A percentile compares a stretch with the other conserved stretches of the same genome.
Conservation (phyloP, 495 filamentous ascomycete genomes). For the Alectoria sarmentosa region DNA sequence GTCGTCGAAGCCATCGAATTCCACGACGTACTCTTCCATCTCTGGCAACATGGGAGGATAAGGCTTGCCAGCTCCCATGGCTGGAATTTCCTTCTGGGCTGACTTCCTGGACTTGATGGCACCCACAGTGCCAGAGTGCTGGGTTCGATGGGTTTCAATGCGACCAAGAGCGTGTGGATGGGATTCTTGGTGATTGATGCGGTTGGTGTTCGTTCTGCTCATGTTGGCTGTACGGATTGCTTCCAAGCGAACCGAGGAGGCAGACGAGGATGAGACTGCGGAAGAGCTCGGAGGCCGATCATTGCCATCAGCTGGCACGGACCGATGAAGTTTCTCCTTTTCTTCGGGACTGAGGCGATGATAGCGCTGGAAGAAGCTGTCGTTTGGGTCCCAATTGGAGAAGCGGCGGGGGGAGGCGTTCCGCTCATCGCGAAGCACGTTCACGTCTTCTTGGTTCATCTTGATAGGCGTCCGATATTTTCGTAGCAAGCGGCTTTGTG, state of each 20-base stretch:
- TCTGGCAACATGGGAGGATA: constrained; percentile 70
- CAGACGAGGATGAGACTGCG: not conserved
- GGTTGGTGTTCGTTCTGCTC: not conserved
- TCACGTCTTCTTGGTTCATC: not conserved
- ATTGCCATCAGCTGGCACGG: not conserved
- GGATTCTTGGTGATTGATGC: constrained; percentile 6
- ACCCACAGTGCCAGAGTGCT: constrained; percentile 72
- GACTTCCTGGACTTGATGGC: constrained; percentile 43
- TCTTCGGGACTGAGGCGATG: constrained; percentile 5
- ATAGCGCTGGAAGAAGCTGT: not conserved
- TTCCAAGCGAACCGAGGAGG: not conserved
- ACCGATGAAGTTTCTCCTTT: not conserved
- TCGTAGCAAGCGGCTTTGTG: not conserved
- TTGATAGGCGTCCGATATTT: not conserved
- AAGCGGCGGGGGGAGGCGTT: not conserved
- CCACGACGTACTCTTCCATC: constrained; percentile 79
- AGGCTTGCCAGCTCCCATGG: constrained; percentile 66
- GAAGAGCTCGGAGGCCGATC: not conserved
- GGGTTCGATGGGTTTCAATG: constrained; percentile 65
- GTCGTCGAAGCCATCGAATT: constrained; percentile 57
- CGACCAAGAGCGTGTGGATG: constrained; percentile 65
- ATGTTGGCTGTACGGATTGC: not conserved
- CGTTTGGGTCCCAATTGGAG: not conserved
- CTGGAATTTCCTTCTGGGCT: constrained; percentile 46
- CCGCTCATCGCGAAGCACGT: not conserved